A percentile compares a stretch with the other conserved stretches of the same genome.
Evolutionary conservation across 352 stramenopile species (phyloP).

Genomic region (Globisporangium echinulatum): DNA sequence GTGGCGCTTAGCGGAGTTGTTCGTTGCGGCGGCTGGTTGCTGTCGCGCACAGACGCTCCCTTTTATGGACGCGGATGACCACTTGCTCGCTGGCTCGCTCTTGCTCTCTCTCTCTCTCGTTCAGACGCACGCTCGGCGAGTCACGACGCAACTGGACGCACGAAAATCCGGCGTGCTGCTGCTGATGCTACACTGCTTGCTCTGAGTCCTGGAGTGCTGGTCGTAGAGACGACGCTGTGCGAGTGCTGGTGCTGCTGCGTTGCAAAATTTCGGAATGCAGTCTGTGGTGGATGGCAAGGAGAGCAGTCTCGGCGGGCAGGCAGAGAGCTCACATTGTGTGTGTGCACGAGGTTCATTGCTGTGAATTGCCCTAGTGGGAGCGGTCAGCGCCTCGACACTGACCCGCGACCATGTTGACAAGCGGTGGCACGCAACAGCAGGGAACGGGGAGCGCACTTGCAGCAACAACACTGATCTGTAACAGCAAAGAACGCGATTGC

Average conservation of each 20-base stretch:
- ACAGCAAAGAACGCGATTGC: no score
- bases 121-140: not conserved
- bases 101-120: not conserved
- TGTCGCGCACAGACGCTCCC: not conserved
- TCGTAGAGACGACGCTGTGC: not conserved
- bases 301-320: not conserved
- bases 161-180: not conserved
- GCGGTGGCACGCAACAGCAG: not conserved
- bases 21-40: no score
- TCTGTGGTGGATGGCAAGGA: not conserved
- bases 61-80: not conserved
- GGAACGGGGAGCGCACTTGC: not conserved
- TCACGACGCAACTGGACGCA: constrained; percentile 1
- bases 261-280: constrained; percentile 1
- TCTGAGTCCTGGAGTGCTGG: not conserved
- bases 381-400: not conserved
- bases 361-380: no score
- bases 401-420: not conserved
- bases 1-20: no score
- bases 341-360: not conserved
- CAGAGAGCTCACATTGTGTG: not conserved
- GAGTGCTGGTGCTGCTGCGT: not conserved
- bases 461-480: not conserved
- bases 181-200: not conserved
- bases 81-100: constrained; percentile 1